Base-by-base conservation (phyloP, 139 green algal genomes). In the Chlamydomonas sp. region DNA sequence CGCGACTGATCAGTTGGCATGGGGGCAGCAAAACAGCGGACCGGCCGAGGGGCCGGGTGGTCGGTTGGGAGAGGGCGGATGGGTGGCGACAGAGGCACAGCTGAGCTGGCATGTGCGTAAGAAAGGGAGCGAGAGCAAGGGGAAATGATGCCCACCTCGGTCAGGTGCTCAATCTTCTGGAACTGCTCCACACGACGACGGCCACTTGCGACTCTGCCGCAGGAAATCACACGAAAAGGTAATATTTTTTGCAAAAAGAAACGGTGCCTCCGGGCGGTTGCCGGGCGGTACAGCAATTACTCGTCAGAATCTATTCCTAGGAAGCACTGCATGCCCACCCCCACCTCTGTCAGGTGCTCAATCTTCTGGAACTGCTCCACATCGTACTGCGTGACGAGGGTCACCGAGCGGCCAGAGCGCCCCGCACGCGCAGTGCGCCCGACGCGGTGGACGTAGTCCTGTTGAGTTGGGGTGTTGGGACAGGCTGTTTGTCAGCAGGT, bases 351-450 rank as follows among this genome's bases (percentile, higher is more conserved):
- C 43, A 98, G 74, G 71, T 90, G 82, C 81, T 99, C 95, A 49
- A 99, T 97, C 74, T 90, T 91, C 76, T 99, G 95, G 71, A 93
- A 97, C 74, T 94, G 74, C 83, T 99, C 95, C 62, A 99, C 91
- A 71, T 99, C 95, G 78, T 99, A 98, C 84, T 99, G 95, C 20
- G 95, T 99, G 39, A 96, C 90, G 1, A 99, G 65, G 2, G 95
- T 97, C 36, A 99, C 82, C 0, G 89, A 82, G 26, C 93, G 86
- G 0, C 95, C 95, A 22, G 79, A 91, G 49, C 95, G 85, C 2
- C 95, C 95, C 3, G 95, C 95, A 13, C 95, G 83, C 1, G 95
- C 95, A 0, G 95, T 99, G 34, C 95, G 84, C 3, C 95, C 95
- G 22, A 99, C 95, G 4, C 93, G 69, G 66, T 98, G 94, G 35